Base-by-base conservation (phyloP, 106 monocot genomes). In the Acorus calamus region DNA sequence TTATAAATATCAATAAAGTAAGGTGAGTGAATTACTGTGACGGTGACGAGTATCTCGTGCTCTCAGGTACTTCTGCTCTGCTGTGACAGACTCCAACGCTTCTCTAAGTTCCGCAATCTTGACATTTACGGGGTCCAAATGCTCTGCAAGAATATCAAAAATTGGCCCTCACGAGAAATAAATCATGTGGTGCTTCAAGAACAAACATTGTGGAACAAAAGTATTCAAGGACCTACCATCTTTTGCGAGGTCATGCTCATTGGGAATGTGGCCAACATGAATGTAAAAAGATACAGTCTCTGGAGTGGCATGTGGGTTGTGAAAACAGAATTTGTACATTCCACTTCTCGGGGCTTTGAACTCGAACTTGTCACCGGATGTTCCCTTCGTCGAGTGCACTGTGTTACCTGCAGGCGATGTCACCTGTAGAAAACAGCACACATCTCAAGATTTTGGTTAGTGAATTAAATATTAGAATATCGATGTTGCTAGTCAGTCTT, bases 241-340 rank as follows among this genome's bases (percentile, higher is more conserved):
- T 73, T 99, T 99, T 1, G 98, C 92, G 49, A 99, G 83, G 56
- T 88, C 76, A 64, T 99, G 98, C 59, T 99, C 92, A 56, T 77
- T 82, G 9, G 98, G 88, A 73, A 99, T 86, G 73, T 99, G 98
- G 2, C 98, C 98, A 55, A 77, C 78, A 67, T 99, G 98, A 55
- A 99, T 88, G 72, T 99, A 81, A 71, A 99, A 99, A 52, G 98
- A 92, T 59, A 99, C 74, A 56, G 84, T 86, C 62, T 99, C 92
- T 43, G 92, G 88, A 62, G 85, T 66, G 66, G 66, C 69, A 44
- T 81, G 63, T 13, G 84, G 82, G 65, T 88, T 99, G 67, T 83
- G 83, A 64, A 99, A 99, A 54, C 98, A 99, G 47, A 99, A 99
- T 71, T 99, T 88, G 74, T 99, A 88, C 92, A 92, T 88, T 60